Evolutionary conservation across 2,329 filamentous ascomycete species (phyloP).

Genomic region (Monascus ruber): DNA sequence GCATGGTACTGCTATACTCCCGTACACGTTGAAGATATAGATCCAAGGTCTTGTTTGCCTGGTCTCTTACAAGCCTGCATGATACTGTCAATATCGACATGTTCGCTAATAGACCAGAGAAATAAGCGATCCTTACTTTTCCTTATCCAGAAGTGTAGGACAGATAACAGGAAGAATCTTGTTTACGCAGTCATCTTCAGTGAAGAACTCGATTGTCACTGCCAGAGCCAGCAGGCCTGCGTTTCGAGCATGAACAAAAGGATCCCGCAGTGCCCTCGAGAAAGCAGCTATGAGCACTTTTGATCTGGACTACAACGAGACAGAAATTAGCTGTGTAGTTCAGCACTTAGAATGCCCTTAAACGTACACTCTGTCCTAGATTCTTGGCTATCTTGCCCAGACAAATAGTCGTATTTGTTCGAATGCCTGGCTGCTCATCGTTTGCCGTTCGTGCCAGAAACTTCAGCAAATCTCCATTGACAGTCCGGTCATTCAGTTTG

Average conservation of each 20-base stretch:
- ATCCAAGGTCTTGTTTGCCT: conserved; percentile 81
- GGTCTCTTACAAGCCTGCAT: conserved; percentile 59
- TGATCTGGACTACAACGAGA: conserved; percentile 49
- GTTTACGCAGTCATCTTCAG: conserved; percentile 75
- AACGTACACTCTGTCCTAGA: conserved; percentile 50
- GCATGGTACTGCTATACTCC: conserved; percentile 65
- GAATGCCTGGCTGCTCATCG: conserved; percentile 91
- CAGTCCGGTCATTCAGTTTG: conserved; percentile 82
- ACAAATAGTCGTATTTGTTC: conserved; percentile 97
- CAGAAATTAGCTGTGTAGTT: conserved; percentile 14
- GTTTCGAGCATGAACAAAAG: conserved; percentile 88
- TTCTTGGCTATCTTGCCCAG: conserved; percentile 91
- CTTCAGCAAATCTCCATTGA: conserved; percentile 85
- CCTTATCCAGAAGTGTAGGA: conserved; percentile 80
- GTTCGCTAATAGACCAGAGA: not conserved
- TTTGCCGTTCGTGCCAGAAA: conserved; percentile 93
- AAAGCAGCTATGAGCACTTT: conserved; percentile 94
- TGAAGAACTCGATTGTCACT: conserved; percentile 77
- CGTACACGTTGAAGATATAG: conserved; percentile 72
- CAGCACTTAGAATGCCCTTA: not conserved
- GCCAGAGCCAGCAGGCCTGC: conserved; percentile 76
- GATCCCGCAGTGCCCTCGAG: conserved; percentile 75
- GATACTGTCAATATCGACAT: not conserved
- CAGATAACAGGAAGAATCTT: conserved; percentile 77
- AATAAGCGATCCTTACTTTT: conserved; percentile 48